Evolutionary conservation across 192 early-diverging fungal genomes (phyloP), one percentile per base, ranked within the genome.

Genomic region (Kickxella alabastrina): DNA sequence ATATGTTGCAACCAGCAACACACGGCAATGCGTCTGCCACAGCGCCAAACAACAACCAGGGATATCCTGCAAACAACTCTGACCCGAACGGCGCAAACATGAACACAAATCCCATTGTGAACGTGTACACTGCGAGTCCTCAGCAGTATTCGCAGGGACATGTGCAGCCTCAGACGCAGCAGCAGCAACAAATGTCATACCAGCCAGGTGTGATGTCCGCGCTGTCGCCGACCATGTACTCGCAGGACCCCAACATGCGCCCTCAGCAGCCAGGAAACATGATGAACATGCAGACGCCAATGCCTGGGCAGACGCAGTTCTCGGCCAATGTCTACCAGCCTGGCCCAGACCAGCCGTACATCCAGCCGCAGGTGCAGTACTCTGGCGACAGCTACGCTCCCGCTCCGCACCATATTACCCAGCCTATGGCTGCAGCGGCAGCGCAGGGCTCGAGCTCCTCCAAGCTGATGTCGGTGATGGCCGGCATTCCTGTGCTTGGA

Each of bases 401-500:
- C 2, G 26, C 9, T 2, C 29, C 6, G 47, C 14, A 2, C 10
- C 19, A 49, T 10, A 23, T 3, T 19, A 18, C 31, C 6, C 45
- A 26, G 4, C 4, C n/a, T 29, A 27, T 6, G 12, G 31, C 31
- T 32, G 31, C 31, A 8, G 12, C 12, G 31, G 6, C 6, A 6
- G 31, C 31, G 6, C 6, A 6, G 31, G 31, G 31, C 12, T 47
- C 4, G 19, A 21, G 37, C 9, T 17, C 37, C 37, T 60, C 65
- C 6, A 75, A 75, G 54, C 38, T 75, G 10, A 65, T 65, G 66
- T 29, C 65, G 21, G 45, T 58, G 31, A 41, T 75, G 65, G 42
- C 57, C 3, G 62, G 61, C 43, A 68, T 75, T 13, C 72, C 72
- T 18, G 18, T 68, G 6, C n/a, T 75, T 4, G 72, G 72, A 13